A percentile compares a stretch with the other conserved stretches of the same genome.
phyloP scores from a whole-genome alignment of 495 filamentous ascomycete genomes.

The Trichodelitschia bisporula region DNA sequence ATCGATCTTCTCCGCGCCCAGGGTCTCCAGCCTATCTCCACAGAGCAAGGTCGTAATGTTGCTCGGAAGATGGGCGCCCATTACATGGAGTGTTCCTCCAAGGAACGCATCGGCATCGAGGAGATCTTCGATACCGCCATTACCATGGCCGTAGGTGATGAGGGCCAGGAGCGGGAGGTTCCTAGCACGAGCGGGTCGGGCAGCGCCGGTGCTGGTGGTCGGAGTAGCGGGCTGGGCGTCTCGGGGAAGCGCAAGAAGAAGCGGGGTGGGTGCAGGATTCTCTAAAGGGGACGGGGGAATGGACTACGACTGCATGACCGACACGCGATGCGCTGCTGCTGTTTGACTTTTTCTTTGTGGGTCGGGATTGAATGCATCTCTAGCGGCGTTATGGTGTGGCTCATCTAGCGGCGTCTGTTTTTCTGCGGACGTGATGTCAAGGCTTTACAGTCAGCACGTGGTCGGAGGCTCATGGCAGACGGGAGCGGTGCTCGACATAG shows the following conservation, averaged over 20 bases:
- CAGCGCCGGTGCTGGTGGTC: slow-evolving; percentile 2
- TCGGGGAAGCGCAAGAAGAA: slow-evolving; percentile 26
- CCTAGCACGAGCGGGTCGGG: slow-evolving; percentile 8
- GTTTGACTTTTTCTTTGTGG: slow-evolving; percentile 2
- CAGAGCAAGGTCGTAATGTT: slow-evolving; percentile 67
- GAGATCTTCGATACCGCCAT: slow-evolving; percentile 85
- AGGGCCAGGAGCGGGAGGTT: slow-evolving; percentile 24
- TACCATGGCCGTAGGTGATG: slow-evolving; percentile 56
- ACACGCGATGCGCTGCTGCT: no score
- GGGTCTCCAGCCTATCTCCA: slow-evolving; percentile 80
- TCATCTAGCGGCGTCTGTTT: no score
- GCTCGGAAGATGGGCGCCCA: slow-evolving; percentile 77
- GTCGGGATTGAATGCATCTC: no score
- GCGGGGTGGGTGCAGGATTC: slow-evolving; percentile 46
- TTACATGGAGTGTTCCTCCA: slow-evolving; percentile 95
- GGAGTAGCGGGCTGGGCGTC: slow-evolving; percentile 6
- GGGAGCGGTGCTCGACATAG: no score
- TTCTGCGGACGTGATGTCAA: no score
- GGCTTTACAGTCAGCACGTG: no score
- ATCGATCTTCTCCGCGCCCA: slow-evolving; percentile 97
- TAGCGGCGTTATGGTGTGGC: no score
- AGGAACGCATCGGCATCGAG: slow-evolving; percentile 87
- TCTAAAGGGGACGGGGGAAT: slow-evolving; percentile 33
- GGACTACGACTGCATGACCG: no score
- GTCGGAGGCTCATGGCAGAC: no score